phyloP scores from a whole-genome alignment of 179 eudicot genomes.

The Amaranthus tricolor region DNA sequence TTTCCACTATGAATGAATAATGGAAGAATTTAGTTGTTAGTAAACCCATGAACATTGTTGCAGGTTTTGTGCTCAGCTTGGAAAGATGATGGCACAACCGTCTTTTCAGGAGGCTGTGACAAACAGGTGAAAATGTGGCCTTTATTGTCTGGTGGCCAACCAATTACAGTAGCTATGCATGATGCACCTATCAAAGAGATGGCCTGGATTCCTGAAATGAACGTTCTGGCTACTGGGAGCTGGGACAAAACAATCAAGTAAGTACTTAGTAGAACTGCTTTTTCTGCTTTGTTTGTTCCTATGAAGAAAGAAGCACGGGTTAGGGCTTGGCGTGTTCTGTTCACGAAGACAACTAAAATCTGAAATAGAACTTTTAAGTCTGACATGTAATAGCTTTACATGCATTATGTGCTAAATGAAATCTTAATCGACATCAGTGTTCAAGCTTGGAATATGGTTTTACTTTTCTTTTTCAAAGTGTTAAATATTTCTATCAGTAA shows the following conservation, averaged over 20 bases:
- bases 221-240: constrained; percentile 70
- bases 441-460: not conserved
- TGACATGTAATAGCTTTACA: not conserved
- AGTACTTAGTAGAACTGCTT: constrained; percentile 12
- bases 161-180: constrained; percentile 80
- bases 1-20: constrained; percentile 6
- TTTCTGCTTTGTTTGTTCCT: not conserved
- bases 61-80: constrained; percentile 89
- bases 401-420: not conserved
- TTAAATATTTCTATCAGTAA: not conserved
- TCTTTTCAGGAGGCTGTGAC: constrained; percentile 95
- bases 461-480: not conserved
- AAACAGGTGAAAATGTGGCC: constrained; percentile 98
- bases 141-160: constrained; percentile 65
- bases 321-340: not conserved
- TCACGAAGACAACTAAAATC: too few species aligned
- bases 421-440: not conserved
- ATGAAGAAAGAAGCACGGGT: not conserved
- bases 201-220: constrained; percentile 97
- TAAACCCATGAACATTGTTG: constrained; percentile 4
- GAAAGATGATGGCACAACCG: constrained; percentile 96
- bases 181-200: constrained; percentile 84
- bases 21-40: not conserved
- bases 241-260: constrained; percentile 86
- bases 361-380: too few species aligned